These are phyloP conservation scores for Aspergillus panamensis DNA, from an alignment of 495 filamentous ascomycete species.

Conservation along the genomic window DNA sequence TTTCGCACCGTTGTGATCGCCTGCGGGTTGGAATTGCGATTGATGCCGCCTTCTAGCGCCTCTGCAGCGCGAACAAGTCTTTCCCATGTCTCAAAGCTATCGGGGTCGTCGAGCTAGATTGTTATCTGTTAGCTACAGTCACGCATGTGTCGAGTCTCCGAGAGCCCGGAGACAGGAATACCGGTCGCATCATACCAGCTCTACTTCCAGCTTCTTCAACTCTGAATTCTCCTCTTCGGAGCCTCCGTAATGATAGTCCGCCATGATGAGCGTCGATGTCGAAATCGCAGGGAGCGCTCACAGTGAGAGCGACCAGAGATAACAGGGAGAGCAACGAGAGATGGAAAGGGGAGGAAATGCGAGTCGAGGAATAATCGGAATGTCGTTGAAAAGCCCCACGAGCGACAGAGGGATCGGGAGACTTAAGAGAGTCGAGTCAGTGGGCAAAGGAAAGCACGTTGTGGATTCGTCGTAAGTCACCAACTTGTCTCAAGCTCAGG, in stretches of 20 bases:
- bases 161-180: neutral
- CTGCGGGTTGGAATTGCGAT: constrained; percentile 92
- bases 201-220: constrained; percentile 70
- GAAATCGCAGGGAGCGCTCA: neutral
- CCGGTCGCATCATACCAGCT: constrained; percentile 57
- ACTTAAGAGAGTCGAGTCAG: neutral
- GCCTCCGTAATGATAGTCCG: constrained; percentile 66
- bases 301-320: neutral
- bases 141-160: neutral
- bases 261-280: constrained; percentile 33
- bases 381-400: neutral
- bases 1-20: constrained; percentile 81
- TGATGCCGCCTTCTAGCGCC: constrained; percentile 85
- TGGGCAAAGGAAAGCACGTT: neutral
- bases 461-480: neutral
- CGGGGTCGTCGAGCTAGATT: constrained; percentile 63
- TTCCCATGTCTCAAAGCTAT: constrained; percentile 95
- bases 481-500: neutral
- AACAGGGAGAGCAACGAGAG: neutral
- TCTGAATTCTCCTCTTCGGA: constrained; percentile 84
- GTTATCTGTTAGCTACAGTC: constrained; percentile 5
- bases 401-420: neutral
- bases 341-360: neutral
- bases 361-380: neutral
- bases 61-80: constrained; percentile 81